Conservation (phyloP, 441 rosid genomes). For the Isatis lusitanica region DNA sequence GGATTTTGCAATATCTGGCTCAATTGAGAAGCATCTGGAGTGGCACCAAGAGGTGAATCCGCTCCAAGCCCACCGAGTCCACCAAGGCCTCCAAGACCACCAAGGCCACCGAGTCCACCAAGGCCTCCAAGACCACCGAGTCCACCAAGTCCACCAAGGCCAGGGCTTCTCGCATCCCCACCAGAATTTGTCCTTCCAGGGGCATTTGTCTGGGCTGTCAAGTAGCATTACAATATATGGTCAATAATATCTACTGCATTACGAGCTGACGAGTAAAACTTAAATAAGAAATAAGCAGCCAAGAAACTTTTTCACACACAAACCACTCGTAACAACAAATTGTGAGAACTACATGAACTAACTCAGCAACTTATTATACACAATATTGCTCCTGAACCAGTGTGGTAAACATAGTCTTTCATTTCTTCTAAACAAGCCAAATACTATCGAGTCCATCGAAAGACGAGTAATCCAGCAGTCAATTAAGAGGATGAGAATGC, state of each 20-base stretch:
- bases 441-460: background rate
- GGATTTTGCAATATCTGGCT: constrained; percentile 66
- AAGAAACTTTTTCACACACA: background rate
- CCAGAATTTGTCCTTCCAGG: constrained; percentile 42
- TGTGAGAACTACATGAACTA: constrained; percentile 6
- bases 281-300: background rate
- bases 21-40: constrained; percentile 54
- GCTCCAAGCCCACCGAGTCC: constrained; percentile 51
- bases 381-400: background rate
- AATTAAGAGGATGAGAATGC: background rate
- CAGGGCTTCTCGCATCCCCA: constrained; percentile 44
- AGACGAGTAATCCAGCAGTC: background rate
- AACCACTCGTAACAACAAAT: background rate
- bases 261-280: background rate
- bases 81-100: constrained; percentile 33
- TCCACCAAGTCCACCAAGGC: constrained; percentile 42
- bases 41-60: constrained; percentile 44
- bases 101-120: constrained; percentile 41
- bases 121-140: constrained; percentile 35
- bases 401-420: constrained; percentile 6
- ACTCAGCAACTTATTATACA: background rate
- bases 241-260: background rate
- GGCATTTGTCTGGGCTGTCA: constrained; percentile 49
- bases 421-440: background rate
- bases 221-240: constrained; percentile 16